A percentile compares a stretch with the other conserved stretches of the same genome.
Evolutionary conservation across 2,329 filamentous ascomycete genomes (phyloP).

Genomic region (Didymella arachidicola): DNA sequence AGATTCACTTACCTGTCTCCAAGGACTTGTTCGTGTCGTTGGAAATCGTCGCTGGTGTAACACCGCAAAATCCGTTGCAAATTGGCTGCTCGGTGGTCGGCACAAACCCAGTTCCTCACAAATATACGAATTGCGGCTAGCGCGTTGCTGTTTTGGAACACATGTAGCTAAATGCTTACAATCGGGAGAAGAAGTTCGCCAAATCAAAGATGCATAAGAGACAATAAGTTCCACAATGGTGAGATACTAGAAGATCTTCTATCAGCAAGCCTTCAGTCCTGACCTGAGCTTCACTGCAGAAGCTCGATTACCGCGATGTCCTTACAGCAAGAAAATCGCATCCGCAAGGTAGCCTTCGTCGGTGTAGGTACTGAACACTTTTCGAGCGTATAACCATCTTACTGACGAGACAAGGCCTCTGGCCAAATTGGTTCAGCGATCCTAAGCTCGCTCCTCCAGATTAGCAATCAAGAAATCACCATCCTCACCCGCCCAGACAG

Average conservation of each 20-base stretch:
- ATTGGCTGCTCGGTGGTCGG: conserved; percentile 2
- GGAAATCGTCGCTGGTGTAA: not conserved
- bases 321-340: conserved; percentile 5
- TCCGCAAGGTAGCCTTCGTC: conserved; percentile 48
- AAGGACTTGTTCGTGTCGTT: not conserved
- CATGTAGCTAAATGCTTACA: not conserved
- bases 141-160: not conserved
- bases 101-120: not conserved
- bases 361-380: conserved; percentile 37
- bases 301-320: conserved; percentile 1
- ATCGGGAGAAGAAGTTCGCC: not conserved
- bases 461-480: conserved; percentile 40
- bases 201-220: not conserved
- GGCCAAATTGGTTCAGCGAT: conserved; percentile 52
- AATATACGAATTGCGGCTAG: conserved; percentile 10
- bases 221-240: not conserved
- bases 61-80: conserved; percentile 11
- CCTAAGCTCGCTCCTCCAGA: conserved; percentile 47
- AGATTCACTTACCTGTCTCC: not conserved
- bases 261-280: not conserved
- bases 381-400: too few species aligned
- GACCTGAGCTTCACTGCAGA: not conserved
- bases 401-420: conserved; percentile 32
- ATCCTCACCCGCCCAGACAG: conserved; percentile 54
- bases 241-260: not conserved